Evolutionary conservation across 257 asterid genomes (phyloP), one percentile per base, ranked within the genome.

Genomic region (Solanum medicagineum): DNA sequence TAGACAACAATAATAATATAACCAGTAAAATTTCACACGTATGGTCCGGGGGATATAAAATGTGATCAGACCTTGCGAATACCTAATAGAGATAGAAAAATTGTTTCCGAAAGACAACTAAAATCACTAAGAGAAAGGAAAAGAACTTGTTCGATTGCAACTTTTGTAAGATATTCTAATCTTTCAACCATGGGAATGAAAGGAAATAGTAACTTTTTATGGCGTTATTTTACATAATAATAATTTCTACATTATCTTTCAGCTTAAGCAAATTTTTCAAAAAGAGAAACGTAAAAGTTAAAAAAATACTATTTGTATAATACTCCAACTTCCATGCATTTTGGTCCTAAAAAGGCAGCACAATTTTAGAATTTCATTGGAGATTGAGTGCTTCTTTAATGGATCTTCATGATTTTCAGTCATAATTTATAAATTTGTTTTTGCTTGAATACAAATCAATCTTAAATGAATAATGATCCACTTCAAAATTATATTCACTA

Each of bases 401-500:
- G 63, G 63, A 49, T 77, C 63, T 77, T 77, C 26, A 51, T 77
- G 63, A 77, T 77, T 77, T 77, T 51, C 63, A 77, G 83, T 24
- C 83, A 77, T 77, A 77, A 77, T 77, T 51, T 26, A 42, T 24
- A 44, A 51, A 77, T 51, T 24, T 9, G 15, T 51, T 36, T 63
- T 75, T 24, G 83, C 83, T 77, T 77, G 63, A 51, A 77, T 1
- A 51, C 16, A 77, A 51, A 77, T 77, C 83, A 24, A 49, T 75
- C 62, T 15, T 20, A 45, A 8, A 49, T 49, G 82, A 75, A 75
- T 24, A 51, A 12, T 1, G 8, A 49, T 75, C 62, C 24, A 75
- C 82, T 49, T 8, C 44, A 77, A 77, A 77, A 51, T 75, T 51
- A 26, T 77, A 14, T 77, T 77, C 32, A 29, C 32, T 29, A 29